A percentile compares a stretch with the other conserved stretches of the same genome.
These are phyloP conservation scores for Talaromyces sp. DNA, from an alignment of 2,329 filamentous ascomycete genomes.

Conservation along the genomic window DNA sequence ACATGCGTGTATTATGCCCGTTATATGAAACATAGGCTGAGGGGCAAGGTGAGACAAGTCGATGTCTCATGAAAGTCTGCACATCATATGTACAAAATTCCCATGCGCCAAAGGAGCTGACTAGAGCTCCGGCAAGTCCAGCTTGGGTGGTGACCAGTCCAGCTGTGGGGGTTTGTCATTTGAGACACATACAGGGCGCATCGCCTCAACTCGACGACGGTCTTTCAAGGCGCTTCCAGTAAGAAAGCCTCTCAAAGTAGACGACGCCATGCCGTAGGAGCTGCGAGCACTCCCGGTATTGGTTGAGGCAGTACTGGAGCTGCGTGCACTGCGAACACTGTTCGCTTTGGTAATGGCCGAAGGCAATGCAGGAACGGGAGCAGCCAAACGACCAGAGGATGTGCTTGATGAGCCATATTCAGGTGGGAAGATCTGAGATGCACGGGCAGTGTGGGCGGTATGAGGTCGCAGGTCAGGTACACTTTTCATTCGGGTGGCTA, in stretches of 20 bases:
- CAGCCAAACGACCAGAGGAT: slow-evolving; percentile 30
- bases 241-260: slow-evolving; percentile 40
- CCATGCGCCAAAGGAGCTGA: slow-evolving; percentile 12
- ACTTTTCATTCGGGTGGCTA: slow-evolving; percentile 21
- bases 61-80: background rate
- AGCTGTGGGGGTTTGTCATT: slow-evolving; percentile 38
- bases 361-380: slow-evolving; percentile 37
- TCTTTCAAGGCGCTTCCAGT: slow-evolving; percentile 33
- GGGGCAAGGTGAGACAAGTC: background rate
- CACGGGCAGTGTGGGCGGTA: slow-evolving; percentile 25
- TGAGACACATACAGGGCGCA: slow-evolving; percentile 35
- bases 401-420: slow-evolving; percentile 27
- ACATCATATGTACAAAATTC: slow-evolving; percentile 10
- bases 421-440: slow-evolving; percentile 24
- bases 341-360: slow-evolving; percentile 29
- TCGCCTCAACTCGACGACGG: slow-evolving; percentile 31
- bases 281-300: slow-evolving; percentile 40
- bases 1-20: no score
- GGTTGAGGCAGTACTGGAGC: slow-evolving; percentile 40
- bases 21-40: background rate
- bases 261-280: slow-evolving; percentile 38
- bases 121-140: slow-evolving; percentile 35
- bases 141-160: slow-evolving; percentile 42
- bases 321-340: slow-evolving; percentile 42
- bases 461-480: slow-evolving; percentile 27